Base-by-base conservation (phyloP, 768 basidiomycete species). In the Lactarius tabidus region DNA sequence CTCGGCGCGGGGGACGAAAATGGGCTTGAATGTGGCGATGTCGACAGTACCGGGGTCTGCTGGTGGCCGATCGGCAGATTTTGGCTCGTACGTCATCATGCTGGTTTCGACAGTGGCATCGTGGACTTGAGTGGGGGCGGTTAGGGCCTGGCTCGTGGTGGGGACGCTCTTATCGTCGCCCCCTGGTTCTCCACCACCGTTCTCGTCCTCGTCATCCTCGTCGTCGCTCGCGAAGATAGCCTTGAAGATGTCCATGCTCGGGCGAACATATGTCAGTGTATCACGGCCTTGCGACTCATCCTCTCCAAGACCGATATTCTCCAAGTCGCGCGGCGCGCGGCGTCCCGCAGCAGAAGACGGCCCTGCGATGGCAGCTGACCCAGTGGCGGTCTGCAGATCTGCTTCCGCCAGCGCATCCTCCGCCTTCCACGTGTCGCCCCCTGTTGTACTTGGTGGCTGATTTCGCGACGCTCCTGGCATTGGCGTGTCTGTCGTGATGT, bases 171-270 rank as follows among this genome's bases (percentile, higher is more conserved):
- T 60, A 36, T 60, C 9, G 59, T 58, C 64, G 60, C 59, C 62
- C 60, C 33, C 70, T 33, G 74, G 72, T 17, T 26, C 48, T 5
- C 28, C 20, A 18, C 74, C 69, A 74, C 69, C 55, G 58, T 75
- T 72, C 26, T 72, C 75, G 20, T 77, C 78, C 1, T 80, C 82
- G 4, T 93, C 92, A 20, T 86, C 91, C 71, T 96, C 94, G 53
- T 93, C 92, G 66, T 93, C 93, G 75, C 91, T 94, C 14, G 94
- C 95, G 74, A 99, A 99, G 66, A 99, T 98, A 3, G 96, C 95
- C 74, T 96, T 97, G 81, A 98, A 99, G 52, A 98, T 86, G 72
- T 94, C 90, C 83, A 94, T 91, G 7, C 87, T 79, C 2, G 97
- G 96, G 43, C 90, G 83, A 70, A 91, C 81, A 74, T 98, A 95